Percentiles rank a stretch among this genome's conserved stretches.
These are phyloP conservation scores for Boechera retrofracta DNA, from an alignment of 345 rosid species.

Conservation along the genomic window DNA sequence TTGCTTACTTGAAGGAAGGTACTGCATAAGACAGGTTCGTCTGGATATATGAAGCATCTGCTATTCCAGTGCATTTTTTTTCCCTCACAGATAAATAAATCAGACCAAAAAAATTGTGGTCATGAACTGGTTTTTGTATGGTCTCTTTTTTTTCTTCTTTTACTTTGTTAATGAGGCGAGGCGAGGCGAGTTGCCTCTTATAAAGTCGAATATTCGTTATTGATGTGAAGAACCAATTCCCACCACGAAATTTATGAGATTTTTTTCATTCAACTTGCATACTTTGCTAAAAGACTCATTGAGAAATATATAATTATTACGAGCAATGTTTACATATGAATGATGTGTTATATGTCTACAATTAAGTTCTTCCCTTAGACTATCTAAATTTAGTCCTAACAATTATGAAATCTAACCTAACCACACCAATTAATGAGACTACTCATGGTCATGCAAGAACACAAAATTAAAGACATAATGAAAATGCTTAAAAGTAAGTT, in stretches of 20 bases:
- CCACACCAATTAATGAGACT: too few species aligned
- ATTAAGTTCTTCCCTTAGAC: too few species aligned
- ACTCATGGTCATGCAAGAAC: too few species aligned
- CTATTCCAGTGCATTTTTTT: conserved; percentile 21
- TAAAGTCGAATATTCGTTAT: conserved; percentile 33
- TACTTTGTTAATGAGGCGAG: conserved; percentile 15
- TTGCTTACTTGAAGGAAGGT: conserved; percentile 72
- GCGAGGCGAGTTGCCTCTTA: conserved; percentile 24
- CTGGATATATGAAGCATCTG: not conserved
- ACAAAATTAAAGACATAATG: too few species aligned
- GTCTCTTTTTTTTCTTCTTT: not conserved
- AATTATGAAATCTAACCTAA: too few species aligned
- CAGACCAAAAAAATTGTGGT: conserved; percentile 27
- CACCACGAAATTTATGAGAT: not conserved
- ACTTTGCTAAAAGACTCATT: not conserved
- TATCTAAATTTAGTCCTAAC: too few species aligned
- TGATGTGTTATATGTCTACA: too few species aligned
- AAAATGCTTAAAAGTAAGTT: too few species aligned
- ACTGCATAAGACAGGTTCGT: conserved; percentile 48
- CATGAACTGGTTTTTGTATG: conserved; percentile 20
- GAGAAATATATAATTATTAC: too few species aligned
- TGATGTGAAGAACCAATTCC: conserved; percentile 4
- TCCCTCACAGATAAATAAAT: conserved; percentile 18
- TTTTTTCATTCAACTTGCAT: not conserved
- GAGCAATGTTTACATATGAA: too few species aligned